A percentile compares a stretch with the other conserved stretches of the same genome.
Conservation (phyloP, 2,329 filamentous ascomycete genomes). For the Botrytis pseudocinerea region DNA sequence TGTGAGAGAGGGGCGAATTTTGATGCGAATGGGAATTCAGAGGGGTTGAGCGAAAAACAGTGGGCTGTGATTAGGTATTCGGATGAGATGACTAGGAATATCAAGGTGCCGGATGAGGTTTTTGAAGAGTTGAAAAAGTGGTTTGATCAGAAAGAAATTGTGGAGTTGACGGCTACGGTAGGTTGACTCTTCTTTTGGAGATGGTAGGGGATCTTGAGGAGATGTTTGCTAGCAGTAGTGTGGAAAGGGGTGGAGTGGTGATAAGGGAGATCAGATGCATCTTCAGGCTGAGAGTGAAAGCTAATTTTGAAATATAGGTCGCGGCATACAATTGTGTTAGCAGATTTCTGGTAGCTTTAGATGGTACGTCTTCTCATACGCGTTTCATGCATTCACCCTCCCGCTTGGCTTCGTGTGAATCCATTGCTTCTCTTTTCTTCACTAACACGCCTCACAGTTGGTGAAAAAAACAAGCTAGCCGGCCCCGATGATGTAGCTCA, state of each 20-base stretch:
- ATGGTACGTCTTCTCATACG: conserved; percentile 54
- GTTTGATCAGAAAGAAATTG: conserved; percentile 71
- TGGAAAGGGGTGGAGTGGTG: neutral
- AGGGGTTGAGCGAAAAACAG: conserved; percentile 57
- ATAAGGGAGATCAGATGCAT: conserved; percentile 1
- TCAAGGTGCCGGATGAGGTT: conserved; percentile 67
- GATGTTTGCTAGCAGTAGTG: neutral
- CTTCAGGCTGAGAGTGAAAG: neutral
- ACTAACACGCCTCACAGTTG: conserved; percentile 31
- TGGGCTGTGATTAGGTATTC: conserved; percentile 71
- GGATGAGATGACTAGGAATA: conserved; percentile 79
- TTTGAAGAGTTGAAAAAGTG: conserved; percentile 62
- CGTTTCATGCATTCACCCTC: neutral
- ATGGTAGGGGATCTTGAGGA: neutral
- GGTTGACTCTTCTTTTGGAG: conserved; percentile 23
- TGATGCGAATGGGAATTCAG: conserved; percentile 38
- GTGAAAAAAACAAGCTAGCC: conserved; percentile 37
- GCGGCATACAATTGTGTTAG: conserved; percentile 85
- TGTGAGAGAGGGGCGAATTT: conserved; percentile 32
- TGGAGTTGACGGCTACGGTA: conserved; percentile 74
- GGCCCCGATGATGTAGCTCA: conserved; percentile 27
- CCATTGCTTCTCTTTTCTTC: neutral
- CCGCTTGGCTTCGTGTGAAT: neutral
- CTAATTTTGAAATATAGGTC: conserved; percentile 44
- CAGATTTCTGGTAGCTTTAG: conserved; percentile 77